Conservation (phyloP, 2,329 filamentous ascomycete species). For the Didymella sp. region DNA sequence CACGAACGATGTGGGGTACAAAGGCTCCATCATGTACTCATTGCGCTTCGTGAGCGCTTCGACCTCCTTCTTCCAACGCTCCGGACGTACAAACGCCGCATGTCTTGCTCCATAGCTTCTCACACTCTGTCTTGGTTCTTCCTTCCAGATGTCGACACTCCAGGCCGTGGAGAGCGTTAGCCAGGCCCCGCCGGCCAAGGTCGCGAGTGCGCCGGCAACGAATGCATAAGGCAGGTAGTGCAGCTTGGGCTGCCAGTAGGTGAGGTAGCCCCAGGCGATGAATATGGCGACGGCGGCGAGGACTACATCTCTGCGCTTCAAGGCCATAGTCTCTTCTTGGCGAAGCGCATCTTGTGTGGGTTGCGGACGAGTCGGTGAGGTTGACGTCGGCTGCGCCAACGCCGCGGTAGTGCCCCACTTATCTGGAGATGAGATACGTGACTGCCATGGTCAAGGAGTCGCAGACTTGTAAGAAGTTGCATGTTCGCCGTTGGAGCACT, state of each 20-base stretch:
- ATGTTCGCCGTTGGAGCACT: no score
- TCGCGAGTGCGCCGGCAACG: conserved; percentile 67
- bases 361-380: conserved; percentile 15
- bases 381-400: conserved; percentile 13
- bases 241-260: conserved; percentile 81
- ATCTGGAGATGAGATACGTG: neutral
- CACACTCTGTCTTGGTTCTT: conserved; percentile 52
- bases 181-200: conserved; percentile 63
- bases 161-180: conserved; percentile 67
- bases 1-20: conserved; percentile 77
- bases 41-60: conserved; percentile 69
- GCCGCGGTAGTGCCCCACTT: conserved; percentile 4
- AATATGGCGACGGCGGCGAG: conserved; percentile 73
- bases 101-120: conserved; percentile 51
- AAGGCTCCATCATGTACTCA: conserved; percentile 68
- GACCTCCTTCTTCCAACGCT: conserved; percentile 74
- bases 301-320: conserved; percentile 72
- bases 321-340: conserved; percentile 67
- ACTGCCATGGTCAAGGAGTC: neutral
- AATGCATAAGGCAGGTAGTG: conserved; percentile 89
- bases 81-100: conserved; percentile 66
- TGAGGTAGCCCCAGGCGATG: conserved; percentile 85
- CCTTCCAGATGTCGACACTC: conserved; percentile 57
- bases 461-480: neutral
- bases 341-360: conserved; percentile 46